Percentiles rank a stretch among this genome's conserved stretches.
phyloP scores from a whole-genome alignment of 2,329 filamentous ascomycete genomes.

The Colletotrichum lindemuthianum region DNA sequence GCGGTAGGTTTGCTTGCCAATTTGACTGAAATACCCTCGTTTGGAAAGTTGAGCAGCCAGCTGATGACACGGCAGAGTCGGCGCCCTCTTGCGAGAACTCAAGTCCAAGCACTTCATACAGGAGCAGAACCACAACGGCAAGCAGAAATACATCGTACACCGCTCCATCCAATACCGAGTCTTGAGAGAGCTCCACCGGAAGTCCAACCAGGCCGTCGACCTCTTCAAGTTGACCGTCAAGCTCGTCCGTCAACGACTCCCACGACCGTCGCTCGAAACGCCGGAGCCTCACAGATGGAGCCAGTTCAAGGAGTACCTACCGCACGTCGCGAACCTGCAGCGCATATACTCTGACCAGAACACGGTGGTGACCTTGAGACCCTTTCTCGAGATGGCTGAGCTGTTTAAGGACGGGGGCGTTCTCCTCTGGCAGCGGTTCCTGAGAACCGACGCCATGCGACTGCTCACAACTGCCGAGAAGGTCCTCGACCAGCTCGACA shows the following conservation, averaged over 20 bases:
- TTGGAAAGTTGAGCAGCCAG: not conserved
- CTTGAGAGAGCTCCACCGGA: constrained; percentile 33
- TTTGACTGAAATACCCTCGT: not conserved
- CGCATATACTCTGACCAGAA: constrained; percentile 29
- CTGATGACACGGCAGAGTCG: constrained; percentile 6
- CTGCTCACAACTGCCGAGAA: constrained; percentile 35
- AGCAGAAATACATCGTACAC: constrained; percentile 34
- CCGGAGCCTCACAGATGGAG: constrained; percentile 35
- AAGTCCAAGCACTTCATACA: constrained; percentile 24
- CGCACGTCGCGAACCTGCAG: constrained; percentile 36
- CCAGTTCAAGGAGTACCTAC: constrained; percentile 38
- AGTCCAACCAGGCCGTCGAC: constrained; percentile 29
- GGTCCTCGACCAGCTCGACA: constrained; percentile 35
- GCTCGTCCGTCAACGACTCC: constrained; percentile 32
- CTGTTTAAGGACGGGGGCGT: constrained; percentile 37
- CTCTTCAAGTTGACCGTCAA: constrained; percentile 35
- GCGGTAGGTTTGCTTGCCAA: constrained; percentile 16
- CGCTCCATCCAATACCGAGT: constrained; percentile 32
- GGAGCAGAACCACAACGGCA: constrained; percentile 27
- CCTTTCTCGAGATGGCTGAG: constrained; percentile 34
- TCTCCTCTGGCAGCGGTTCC: constrained; percentile 36
- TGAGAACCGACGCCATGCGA: constrained; percentile 31
- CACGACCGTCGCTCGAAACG: constrained; percentile 31
- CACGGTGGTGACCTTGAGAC: constrained; percentile 8
- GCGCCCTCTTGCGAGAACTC: constrained; percentile 16